Evolutionary conservation across 805 yeast genomes (phyloP).

Genomic region (Hanseniaspora lindneri): DNA sequence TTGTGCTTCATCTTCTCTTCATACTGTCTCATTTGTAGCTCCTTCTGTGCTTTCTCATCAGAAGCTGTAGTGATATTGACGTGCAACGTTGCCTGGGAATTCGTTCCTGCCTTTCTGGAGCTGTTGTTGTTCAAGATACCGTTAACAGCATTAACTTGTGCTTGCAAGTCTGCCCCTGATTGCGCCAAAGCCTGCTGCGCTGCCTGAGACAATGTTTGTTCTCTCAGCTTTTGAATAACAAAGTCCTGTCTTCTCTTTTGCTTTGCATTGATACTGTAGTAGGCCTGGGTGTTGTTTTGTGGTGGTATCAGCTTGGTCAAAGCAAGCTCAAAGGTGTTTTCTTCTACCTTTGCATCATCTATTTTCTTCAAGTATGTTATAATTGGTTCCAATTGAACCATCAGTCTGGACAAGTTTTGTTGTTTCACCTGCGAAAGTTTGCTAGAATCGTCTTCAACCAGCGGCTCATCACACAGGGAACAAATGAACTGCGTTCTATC

Average conservation of each 20-base stretch:
- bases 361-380: slow-evolving; percentile 71
- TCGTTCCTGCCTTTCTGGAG: slow-evolving; percentile 43
- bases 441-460: slow-evolving; percentile 80
- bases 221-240: slow-evolving; percentile 16
- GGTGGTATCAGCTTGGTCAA: slow-evolving; percentile 77
- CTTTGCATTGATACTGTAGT: slow-evolving; percentile 51
- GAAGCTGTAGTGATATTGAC: slow-evolving; percentile 78
- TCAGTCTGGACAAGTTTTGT: slow-evolving; percentile 65
- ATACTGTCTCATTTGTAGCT: slow-evolving; percentile 51
- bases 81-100: slow-evolving; percentile 74
- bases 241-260: slow-evolving; percentile 28
- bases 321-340: slow-evolving; percentile 80
- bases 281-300: slow-evolving; percentile 52
- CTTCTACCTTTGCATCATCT: slow-evolving; percentile 68
- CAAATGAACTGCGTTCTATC: slow-evolving; percentile 75
- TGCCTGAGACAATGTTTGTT: slow-evolving; percentile 18
- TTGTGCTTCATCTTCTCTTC: slow-evolving; percentile 73
- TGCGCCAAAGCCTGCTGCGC: slow-evolving; percentile 27
- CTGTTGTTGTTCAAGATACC: slow-evolving; percentile 31
- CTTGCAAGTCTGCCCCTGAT: slow-evolving; percentile 16
- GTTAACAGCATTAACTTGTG: slow-evolving; percentile 20
- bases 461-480: slow-evolving; percentile 63
- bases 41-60: slow-evolving; percentile 63
- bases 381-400: slow-evolving; percentile 82
- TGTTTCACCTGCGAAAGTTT: slow-evolving; percentile 72